Conservation (phyloP, 305 asterid genomes). For the Fraxinus dipetala region DNA sequence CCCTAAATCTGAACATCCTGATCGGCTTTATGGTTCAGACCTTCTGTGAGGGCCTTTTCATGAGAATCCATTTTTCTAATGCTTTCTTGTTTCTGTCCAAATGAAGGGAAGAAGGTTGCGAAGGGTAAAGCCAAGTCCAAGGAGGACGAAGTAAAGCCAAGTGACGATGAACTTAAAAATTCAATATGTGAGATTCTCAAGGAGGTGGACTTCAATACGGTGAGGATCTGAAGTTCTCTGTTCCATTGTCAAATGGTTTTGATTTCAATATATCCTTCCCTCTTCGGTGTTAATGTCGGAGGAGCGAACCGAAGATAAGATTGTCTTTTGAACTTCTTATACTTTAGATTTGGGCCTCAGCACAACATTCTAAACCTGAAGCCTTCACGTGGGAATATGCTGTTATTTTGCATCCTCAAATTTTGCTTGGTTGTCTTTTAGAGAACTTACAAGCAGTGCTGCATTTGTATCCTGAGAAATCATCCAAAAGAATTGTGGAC, state of each 20-base stretch:
- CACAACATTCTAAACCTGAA: not conserved
- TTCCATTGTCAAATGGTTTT: not conserved
- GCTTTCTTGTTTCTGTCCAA: not conserved
- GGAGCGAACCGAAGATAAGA: not conserved
- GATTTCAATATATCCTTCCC: not conserved
- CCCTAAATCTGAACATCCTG: not conserved
- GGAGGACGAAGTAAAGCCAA: slow-evolving; percentile 26
- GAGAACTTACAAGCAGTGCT: not conserved
- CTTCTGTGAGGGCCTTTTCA: not conserved
- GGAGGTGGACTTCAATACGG: slow-evolving; percentile 32
- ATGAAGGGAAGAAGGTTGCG: slow-evolving; percentile 36
- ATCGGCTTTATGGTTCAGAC: not conserved
- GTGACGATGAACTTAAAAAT: slow-evolving; percentile 26
- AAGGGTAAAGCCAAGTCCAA: slow-evolving; percentile 29
- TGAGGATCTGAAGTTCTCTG: slow-evolving; percentile 20
- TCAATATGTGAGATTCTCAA: slow-evolving; percentile 27
- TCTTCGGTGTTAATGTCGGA: not conserved
- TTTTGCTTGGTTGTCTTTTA: not conserved
- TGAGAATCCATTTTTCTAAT: not conserved
- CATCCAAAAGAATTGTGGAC: not conserved
- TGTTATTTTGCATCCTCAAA: not conserved
- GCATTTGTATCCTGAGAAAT: not conserved
- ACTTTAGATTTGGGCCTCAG: not conserved
- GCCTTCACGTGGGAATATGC: not conserved
- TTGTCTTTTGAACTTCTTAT: not conserved